Percentiles rank a stretch among this genome's conserved stretches.
phyloP scores from a whole-genome alignment of 129 eudicot species.

The Flaveria sonorensis region DNA sequence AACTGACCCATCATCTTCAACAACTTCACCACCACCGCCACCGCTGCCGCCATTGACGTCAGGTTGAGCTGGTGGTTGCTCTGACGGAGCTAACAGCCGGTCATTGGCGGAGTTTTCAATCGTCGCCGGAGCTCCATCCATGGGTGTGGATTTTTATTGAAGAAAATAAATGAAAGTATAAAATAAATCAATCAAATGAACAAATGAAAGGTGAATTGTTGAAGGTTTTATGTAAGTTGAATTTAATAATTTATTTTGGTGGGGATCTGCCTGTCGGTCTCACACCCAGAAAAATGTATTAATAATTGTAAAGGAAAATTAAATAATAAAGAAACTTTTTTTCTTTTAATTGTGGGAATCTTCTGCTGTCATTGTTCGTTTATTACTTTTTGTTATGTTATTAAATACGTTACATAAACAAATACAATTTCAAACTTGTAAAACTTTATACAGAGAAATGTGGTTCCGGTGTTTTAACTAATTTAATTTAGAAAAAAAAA shows the following conservation, averaged over 20 bases:
- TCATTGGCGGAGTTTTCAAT: conserved; percentile 11
- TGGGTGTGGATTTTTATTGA: conserved; percentile 21
- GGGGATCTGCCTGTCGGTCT: conserved; percentile 97
- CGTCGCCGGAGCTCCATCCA: conserved; percentile 22
- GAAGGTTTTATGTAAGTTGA: conserved; percentile 46
- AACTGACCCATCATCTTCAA: not conserved
- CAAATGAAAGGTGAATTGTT: conserved; percentile 7
- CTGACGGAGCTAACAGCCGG: not conserved
- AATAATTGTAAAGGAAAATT: conserved; percentile 8
- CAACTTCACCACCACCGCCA: too few relatives aligned
- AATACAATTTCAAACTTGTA: too few relatives aligned
- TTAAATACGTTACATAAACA: not conserved
- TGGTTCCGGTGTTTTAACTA: too few relatives aligned
- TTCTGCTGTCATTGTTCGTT: conserved; percentile 30
- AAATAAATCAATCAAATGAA: conserved; percentile 21
- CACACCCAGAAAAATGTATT: conserved; percentile 39
- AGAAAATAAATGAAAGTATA: not conserved
- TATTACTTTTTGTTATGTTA: conserved; percentile 1
- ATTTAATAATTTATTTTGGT: conserved; percentile 74
- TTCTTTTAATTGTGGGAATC: conserved; percentile 47
- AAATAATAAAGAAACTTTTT: conserved; percentile 11
- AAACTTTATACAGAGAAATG: too few relatives aligned
- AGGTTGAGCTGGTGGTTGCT: conserved; percentile 22
- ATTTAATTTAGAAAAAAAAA: too few relatives aligned
- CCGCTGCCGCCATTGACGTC: conserved; percentile 30